A percentile compares a stretch with the other conserved stretches of the same genome.
Evolutionary conservation across 345 rosid genomes (phyloP).

Genomic region (Camelina sativa): DNA sequence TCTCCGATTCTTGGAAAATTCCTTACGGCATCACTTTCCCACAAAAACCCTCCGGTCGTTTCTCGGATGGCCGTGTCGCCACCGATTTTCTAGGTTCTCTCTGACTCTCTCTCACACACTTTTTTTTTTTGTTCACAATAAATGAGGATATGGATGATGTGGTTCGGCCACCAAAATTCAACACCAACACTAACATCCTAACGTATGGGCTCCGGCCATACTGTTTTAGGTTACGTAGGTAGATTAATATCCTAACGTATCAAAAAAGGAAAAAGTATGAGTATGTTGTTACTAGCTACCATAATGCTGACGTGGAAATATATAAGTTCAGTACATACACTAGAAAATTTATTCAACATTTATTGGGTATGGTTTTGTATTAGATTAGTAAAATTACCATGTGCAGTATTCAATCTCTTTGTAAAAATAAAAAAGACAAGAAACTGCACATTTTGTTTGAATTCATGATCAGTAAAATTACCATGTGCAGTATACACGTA

Average conservation of each 20-base stretch:
- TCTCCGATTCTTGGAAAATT: constrained; percentile 52
- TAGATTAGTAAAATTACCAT: not conserved
- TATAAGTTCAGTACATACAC: constrained; percentile 1
- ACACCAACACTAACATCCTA: constrained; percentile 15
- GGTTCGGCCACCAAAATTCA: constrained; percentile 19
- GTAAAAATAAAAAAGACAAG: not conserved
- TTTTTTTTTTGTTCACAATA: not conserved
- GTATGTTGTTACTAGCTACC: not conserved
- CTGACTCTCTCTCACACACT: not conserved
- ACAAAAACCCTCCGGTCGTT: constrained; percentile 63
- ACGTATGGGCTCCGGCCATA: constrained; percentile 10
- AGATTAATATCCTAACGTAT: not conserved
- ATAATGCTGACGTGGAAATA: constrained; percentile 5
- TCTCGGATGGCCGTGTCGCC: constrained; percentile 62
- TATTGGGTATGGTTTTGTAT: not conserved
- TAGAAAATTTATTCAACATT: not conserved
- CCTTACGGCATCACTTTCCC: constrained; percentile 70
- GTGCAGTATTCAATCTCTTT: not conserved
- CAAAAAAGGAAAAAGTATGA: not conserved
- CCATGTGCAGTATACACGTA: no score
- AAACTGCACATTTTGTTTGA: not conserved
- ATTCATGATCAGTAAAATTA: no score
- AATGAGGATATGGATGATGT: constrained; percentile 8
- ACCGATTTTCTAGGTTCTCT: constrained; percentile 62
- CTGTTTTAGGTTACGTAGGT: constrained; percentile 8